A percentile compares a stretch with the other conserved stretches of the same genome.
Evolutionary conservation across 768 basidiomycete species (phyloP).

Genomic region (Tephrocybe sp.): DNA sequence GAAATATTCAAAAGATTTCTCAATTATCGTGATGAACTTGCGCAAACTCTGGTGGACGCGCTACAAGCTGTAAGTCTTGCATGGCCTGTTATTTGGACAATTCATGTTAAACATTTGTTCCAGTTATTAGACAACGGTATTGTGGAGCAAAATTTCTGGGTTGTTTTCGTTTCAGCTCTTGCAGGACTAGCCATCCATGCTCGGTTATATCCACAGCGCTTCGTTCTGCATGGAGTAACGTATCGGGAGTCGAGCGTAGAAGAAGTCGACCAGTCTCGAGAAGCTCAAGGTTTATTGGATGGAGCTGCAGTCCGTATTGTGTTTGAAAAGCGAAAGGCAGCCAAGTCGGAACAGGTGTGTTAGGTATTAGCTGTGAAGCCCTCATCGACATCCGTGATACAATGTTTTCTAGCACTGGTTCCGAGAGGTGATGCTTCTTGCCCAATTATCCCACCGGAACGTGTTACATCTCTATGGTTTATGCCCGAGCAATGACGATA

Average conservation of each 20-base stretch:
- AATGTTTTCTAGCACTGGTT: not conserved
- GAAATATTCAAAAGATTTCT: not conserved
- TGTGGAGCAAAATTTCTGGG: not conserved
- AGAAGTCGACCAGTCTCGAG: not conserved
- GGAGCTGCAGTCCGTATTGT: not conserved
- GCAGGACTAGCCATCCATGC: not conserved
- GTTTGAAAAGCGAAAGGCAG: not conserved
- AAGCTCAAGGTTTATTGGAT: not conserved
- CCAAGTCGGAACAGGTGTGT: not conserved
- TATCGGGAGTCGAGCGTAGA: too few relatives aligned
- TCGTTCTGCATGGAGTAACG: not conserved
- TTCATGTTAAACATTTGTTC: not conserved
- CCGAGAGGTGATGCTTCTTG: not conserved
- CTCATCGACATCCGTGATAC: not conserved
- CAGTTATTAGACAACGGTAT: not conserved
- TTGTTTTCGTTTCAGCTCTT: not conserved
- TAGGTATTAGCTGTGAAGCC: not conserved
- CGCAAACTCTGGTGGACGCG: not conserved
- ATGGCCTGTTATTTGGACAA: not conserved
- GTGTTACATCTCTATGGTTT: not conserved
- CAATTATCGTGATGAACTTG: not conserved
- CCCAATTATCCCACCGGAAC: not conserved
- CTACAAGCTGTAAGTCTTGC: not conserved
- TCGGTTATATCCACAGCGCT: not conserved
- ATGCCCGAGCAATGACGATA: not conserved